phyloP scores from a whole-genome alignment of 2,329 filamentous ascomycete species.

The Ramularia collo-cygni region DNA sequence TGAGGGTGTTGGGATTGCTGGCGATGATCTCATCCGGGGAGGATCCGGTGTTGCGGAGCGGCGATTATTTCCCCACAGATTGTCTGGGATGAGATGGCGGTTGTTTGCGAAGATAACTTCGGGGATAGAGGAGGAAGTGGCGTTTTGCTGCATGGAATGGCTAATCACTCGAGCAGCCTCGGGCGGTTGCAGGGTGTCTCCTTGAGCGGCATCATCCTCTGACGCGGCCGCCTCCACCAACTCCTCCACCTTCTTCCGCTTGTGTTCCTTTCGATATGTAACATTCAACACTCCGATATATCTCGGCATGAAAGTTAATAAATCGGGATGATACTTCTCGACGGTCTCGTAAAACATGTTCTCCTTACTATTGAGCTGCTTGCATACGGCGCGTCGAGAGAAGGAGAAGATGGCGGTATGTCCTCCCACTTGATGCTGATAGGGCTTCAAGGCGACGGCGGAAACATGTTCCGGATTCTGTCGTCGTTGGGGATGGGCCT shows the following conservation, averaged over 20 bases:
- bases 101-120: conserved; percentile 94
- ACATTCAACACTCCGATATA: conserved; percentile 97
- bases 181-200: background rate
- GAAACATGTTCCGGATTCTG: conserved; percentile 30
- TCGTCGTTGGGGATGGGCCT: conserved; percentile 16
- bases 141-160: conserved; percentile 66
- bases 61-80: conserved; percentile 58
- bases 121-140: conserved; percentile 60
- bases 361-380: conserved; percentile 94
- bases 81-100: conserved; percentile 81
- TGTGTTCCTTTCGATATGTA: conserved; percentile 78
- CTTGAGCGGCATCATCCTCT: background rate
- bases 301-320: conserved; percentile 84
- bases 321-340: conserved; percentile 80
- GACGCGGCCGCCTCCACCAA: conserved; percentile 3
- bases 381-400: conserved; percentile 90
- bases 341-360: conserved; percentile 99
- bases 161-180: conserved; percentile 48
- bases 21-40: conserved; percentile 10
- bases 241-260: conserved; percentile 38
- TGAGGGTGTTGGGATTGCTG: conserved; percentile 31
- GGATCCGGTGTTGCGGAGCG: conserved; percentile 30
- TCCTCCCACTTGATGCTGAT: conserved; percentile 93
- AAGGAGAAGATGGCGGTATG: conserved; percentile 96
- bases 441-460: conserved; percentile 92